Evolutionary conservation across 1,284 basidiomycete species (phyloP).

Genomic region (Marasmius tenuissimus): DNA sequence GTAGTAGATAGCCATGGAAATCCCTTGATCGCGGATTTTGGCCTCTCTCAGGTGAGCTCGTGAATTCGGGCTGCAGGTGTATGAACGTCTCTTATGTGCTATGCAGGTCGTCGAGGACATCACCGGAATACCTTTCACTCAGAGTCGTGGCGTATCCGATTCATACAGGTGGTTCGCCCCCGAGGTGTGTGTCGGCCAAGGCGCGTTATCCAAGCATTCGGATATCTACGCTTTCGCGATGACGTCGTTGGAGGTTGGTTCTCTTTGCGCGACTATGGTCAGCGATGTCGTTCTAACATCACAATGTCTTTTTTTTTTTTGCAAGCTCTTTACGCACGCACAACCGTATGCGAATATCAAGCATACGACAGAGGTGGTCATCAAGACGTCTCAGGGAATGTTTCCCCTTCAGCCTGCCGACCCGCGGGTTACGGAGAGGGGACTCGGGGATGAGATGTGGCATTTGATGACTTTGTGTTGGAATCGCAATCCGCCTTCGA

Average conservation of each 20-base stretch:
- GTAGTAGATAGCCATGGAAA: conserved; percentile 44
- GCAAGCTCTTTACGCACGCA: conserved; percentile 13
- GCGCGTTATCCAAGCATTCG: conserved; percentile 43
- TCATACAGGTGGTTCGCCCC: conserved; percentile 56
- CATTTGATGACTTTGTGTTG: conserved; percentile 10
- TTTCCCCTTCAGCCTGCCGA: conserved; percentile 10
- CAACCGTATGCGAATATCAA: conserved; percentile 17
- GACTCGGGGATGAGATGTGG: conserved; percentile 11
- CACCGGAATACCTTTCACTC: conserved; percentile 51
- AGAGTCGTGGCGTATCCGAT: conserved; percentile 48
- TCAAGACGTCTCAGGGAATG: conserved; percentile 9
- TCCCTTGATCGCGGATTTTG: conserved; percentile 59
- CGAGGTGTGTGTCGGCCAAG: conserved; percentile 51
- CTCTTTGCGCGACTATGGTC: background rate
- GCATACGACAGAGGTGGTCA: conserved; percentile 18
- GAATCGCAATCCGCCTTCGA: conserved; percentile 1
- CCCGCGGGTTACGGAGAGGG: conserved; percentile 5
- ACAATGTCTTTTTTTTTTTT: background rate
- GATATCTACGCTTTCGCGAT: conserved; percentile 47
- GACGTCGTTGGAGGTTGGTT: conserved; percentile 42
- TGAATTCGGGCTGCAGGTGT: background rate
- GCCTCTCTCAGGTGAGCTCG: conserved; percentile 45
- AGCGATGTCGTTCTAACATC: background rate
- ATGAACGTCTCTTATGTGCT: conserved; percentile 5
- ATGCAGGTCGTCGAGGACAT: conserved; percentile 54